Evolutionary conservation across 129 eudicot genomes (phyloP).

Genomic region (Centrapalus pauciflorus): DNA sequence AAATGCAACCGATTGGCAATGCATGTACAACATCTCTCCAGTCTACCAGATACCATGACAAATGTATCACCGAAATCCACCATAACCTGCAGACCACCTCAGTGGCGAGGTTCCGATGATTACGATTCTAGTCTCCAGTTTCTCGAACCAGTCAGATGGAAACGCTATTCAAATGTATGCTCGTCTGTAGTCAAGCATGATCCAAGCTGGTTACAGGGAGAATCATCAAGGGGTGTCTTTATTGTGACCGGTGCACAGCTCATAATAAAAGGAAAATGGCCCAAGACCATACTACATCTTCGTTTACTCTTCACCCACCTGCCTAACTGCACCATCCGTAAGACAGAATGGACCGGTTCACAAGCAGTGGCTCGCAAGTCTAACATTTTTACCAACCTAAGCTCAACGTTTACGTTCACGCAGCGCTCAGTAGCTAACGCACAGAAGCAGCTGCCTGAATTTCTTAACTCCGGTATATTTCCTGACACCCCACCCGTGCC

Average conservation of each 20-base stretch:
- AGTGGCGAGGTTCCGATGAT: slow-evolving; percentile 81
- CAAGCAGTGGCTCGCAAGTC: slow-evolving; percentile 67
- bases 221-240: slow-evolving; percentile 50
- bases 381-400: slow-evolving; percentile 56
- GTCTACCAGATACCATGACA: slow-evolving; percentile 61
- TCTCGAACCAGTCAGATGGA: slow-evolving; percentile 81
- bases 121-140: slow-evolving; percentile 44
- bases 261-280: slow-evolving; percentile 68
- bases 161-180: slow-evolving; percentile 63
- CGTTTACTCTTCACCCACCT: slow-evolving; percentile 63
- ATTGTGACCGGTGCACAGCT: slow-evolving; percentile 94
- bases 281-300: slow-evolving; percentile 71
- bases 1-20: slow-evolving; percentile 70
- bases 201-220: slow-evolving; percentile 53
- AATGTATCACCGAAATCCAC: slow-evolving; percentile 6
- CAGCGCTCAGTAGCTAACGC: slow-evolving; percentile 44
- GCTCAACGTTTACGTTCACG: slow-evolving; percentile 74
- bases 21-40: slow-evolving; percentile 78
- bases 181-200: slow-evolving; percentile 68
- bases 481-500: slow-evolving; percentile 85
- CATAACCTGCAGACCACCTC: slow-evolving; percentile 10
- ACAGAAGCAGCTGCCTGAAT: slow-evolving; percentile 48
- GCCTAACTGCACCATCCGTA: slow-evolving; percentile 72
- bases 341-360: slow-evolving; percentile 72
- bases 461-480: slow-evolving; percentile 74